A percentile compares a stretch with the other conserved stretches of the same genome.
phyloP scores from a whole-genome alignment of 805 yeast species.

The Helenozyma rhizophorensis region DNA sequence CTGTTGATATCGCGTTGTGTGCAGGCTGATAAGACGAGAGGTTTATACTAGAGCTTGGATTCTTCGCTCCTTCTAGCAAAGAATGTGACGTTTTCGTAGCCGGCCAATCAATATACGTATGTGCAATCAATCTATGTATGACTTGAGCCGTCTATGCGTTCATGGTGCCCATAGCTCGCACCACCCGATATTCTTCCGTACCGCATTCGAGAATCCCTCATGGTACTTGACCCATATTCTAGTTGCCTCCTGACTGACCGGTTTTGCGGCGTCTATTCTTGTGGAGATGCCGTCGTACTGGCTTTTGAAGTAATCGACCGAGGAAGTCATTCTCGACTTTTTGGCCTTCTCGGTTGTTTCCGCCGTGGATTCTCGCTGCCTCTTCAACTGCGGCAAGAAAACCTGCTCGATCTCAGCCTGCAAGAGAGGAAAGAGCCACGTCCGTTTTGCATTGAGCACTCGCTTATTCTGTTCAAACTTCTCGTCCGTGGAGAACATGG shows the following conservation, averaged over 20 bases:
- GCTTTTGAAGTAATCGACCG: slow-evolving; percentile 37
- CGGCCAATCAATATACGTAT: too few relatives aligned
- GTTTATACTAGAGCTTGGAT: too few relatives aligned
- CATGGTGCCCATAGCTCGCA: slow-evolving; percentile 47
- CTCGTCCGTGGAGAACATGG: slow-evolving; percentile 14
- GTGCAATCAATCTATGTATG: background rate
- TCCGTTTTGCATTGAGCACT: slow-evolving; percentile 25
- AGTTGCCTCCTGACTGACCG: slow-evolving; percentile 12
- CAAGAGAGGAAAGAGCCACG: slow-evolving; percentile 34
- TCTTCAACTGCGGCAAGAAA: slow-evolving; percentile 22
- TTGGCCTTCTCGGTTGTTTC: slow-evolving; percentile 18
- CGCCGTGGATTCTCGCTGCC: slow-evolving; percentile 5
- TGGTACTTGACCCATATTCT: slow-evolving; percentile 81
- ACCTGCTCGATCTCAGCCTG: slow-evolving; percentile 30
- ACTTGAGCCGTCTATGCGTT: background rate
- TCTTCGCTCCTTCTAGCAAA: too few relatives aligned
- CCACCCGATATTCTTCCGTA: slow-evolving; percentile 80
- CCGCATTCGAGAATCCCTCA: slow-evolving; percentile 92
- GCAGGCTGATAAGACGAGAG: background rate
- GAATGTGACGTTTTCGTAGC: too few relatives aligned
- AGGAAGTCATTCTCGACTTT: slow-evolving; percentile 17
- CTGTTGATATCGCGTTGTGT: slow-evolving; percentile 2
- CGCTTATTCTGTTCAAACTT: slow-evolving; percentile 13
- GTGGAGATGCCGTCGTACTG: slow-evolving; percentile 32
- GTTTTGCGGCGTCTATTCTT: slow-evolving; percentile 15